Evolutionary conservation across 2,329 filamentous ascomycete species (phyloP).

Genomic region (Aspergillus cejpii): DNA sequence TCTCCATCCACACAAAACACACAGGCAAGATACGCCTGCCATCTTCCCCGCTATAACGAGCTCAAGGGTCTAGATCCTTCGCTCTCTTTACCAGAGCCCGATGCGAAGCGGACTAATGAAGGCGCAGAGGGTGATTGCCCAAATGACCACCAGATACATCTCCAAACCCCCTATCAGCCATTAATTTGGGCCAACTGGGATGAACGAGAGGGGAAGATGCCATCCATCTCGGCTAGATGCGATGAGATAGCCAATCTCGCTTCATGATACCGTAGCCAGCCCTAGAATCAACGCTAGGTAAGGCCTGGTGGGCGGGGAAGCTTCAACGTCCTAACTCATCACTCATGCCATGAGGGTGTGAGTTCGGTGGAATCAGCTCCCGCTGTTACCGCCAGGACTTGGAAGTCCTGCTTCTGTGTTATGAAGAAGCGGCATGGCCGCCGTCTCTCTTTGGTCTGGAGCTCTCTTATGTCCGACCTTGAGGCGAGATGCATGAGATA

Average conservation of each 20-base stretch:
- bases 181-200: neutral
- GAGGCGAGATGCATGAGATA: neutral
- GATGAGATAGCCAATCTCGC: constrained; percentile 74
- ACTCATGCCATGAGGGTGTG: constrained; percentile 9
- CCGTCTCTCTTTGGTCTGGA: neutral
- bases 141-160: constrained; percentile 49
- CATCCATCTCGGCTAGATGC: constrained; percentile 56
- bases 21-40: constrained; percentile 29
- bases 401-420: neutral
- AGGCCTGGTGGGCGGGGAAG: constrained; percentile 44
- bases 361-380: constrained; percentile 5
- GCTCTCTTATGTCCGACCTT: neutral
- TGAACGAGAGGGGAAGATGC: constrained; percentile 36
- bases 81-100: constrained; percentile 46
- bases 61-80: constrained; percentile 30
- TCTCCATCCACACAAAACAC: no score
- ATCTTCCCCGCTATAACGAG: constrained; percentile 25
- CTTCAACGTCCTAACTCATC: constrained; percentile 10
- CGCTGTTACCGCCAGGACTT: neutral
- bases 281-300: constrained; percentile 63
- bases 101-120: constrained; percentile 50
- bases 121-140: constrained; percentile 53
- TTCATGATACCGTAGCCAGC: constrained; percentile 66
- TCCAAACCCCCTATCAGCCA: constrained; percentile 29
- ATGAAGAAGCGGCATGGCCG: neutral